Conservation (phyloP, 2,329 filamentous ascomycete species). For the Apiospora saccharicola region DNA sequence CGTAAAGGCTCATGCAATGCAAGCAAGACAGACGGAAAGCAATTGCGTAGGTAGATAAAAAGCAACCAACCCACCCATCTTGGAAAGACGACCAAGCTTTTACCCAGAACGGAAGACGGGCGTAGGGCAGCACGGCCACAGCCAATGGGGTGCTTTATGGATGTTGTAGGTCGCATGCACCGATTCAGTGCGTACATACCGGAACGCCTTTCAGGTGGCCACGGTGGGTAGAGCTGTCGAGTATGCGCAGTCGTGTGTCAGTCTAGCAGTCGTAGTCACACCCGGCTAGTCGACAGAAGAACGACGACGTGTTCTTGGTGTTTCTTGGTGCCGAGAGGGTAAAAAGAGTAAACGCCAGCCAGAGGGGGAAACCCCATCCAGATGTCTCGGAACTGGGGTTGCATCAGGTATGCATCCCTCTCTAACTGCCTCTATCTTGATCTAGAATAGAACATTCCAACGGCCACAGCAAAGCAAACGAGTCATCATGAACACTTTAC, state of each 20-base stretch:
- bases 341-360: neutral
- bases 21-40: neutral
- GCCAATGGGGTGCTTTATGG: conserved; percentile 1
- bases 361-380: neutral
- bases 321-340: neutral
- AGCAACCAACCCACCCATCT: neutral
- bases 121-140: neutral
- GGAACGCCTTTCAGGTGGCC: neutral
- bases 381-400: conserved; percentile 14
- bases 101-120: conserved; percentile 18
- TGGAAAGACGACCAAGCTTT: neutral
- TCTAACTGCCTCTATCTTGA: conserved; percentile 14
- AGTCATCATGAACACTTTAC: neutral
- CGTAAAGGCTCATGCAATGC: neutral
- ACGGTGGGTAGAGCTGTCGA: neutral
- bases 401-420: conserved; percentile 19
- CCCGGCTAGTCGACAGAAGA: conserved; percentile 4
- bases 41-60: neutral
- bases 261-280: conserved; percentile 2
- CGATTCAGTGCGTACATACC: neutral
- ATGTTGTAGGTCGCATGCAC: conserved; percentile 1
- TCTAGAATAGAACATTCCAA: conserved; percentile 18
- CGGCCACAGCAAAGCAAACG: neutral
- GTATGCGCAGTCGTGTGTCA: neutral
- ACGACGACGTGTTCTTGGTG: conserved; percentile 2